phyloP scores from a whole-genome alignment of 768 basidiomycete genomes.

The Podaxis sp. region DNA sequence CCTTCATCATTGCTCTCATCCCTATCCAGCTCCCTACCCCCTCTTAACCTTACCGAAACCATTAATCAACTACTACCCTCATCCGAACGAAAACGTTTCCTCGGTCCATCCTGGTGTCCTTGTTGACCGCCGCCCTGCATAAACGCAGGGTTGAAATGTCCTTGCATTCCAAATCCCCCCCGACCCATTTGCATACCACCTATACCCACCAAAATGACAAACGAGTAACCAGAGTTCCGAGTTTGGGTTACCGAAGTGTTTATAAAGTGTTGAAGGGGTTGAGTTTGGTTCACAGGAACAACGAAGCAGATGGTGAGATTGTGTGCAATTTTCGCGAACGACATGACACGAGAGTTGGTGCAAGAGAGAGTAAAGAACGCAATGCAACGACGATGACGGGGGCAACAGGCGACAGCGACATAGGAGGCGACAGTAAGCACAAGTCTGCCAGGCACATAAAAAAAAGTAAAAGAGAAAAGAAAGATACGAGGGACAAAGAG shows the following conservation, averaged over 20 bases:
- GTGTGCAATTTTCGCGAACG: constrained; percentile 19
- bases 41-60: background rate
- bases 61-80: constrained; percentile 30
- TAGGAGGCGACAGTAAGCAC: constrained; percentile 38
- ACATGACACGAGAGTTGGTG: constrained; percentile 10
- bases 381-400: constrained; percentile 10
- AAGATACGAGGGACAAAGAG: constrained; percentile 19
- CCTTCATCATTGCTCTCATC: background rate
- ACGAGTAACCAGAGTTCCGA: background rate
- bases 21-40: background rate
- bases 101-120: constrained; percentile 40
- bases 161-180: constrained; percentile 44
- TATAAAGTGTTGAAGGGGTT: constrained; percentile 1
- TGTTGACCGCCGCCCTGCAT: constrained; percentile 46
- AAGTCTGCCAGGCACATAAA: constrained; percentile 25
- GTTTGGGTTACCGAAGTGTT: constrained; percentile 29
- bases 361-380: constrained; percentile 8
- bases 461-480: constrained; percentile 22
- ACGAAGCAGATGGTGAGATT: background rate
- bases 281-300: background rate
- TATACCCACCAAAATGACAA: constrained; percentile 23
- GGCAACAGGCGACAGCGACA: constrained; percentile 8
- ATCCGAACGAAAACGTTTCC: constrained; percentile 57
- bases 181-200: constrained; percentile 49
- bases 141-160: constrained; percentile 78